Evolutionary conservation across 306 rosid genomes (phyloP).

Genomic region (Luffa acutangula): DNA sequence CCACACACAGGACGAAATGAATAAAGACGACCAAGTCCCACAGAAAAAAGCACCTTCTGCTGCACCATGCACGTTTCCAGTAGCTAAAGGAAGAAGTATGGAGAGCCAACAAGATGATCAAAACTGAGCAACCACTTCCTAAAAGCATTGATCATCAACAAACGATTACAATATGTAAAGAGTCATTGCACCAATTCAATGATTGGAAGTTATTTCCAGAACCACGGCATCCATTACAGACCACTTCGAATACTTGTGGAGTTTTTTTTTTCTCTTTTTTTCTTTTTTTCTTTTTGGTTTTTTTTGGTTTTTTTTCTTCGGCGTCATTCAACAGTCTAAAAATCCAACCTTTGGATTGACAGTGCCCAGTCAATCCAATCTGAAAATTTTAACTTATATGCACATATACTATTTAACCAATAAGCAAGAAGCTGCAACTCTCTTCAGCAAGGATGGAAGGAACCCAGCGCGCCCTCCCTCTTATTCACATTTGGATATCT

Average conservation of each 20-base stretch:
- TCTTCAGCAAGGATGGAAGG: slow-evolving; percentile 21
- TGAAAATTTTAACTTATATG: background rate
- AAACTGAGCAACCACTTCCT: background rate
- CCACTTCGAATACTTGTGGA: background rate
- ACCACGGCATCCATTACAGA: background rate
- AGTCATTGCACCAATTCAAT: background rate
- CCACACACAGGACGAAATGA: background rate
- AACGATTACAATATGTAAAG: background rate
- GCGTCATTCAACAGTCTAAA: background rate
- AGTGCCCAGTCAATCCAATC: background rate
- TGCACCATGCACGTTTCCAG: background rate
- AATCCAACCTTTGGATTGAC: background rate
- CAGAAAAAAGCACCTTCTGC: background rate
- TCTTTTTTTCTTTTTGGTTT: background rate
- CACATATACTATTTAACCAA: slow-evolving; percentile 3
- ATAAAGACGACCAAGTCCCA: background rate
- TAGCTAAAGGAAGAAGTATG: background rate
- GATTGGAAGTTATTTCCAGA: background rate
- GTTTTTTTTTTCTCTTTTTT: background rate
- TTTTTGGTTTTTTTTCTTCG: background rate
- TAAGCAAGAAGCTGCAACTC: slow-evolving; percentile 33
- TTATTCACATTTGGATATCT: slow-evolving; percentile 14
- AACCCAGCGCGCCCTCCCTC: slow-evolving; percentile 21
- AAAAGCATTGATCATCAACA: background rate
- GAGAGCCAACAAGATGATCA: background rate